These are phyloP conservation scores for Colletotrichum magnum DNA, from an alignment of 2,329 filamentous ascomycete species.

Conservation along the genomic window DNA sequence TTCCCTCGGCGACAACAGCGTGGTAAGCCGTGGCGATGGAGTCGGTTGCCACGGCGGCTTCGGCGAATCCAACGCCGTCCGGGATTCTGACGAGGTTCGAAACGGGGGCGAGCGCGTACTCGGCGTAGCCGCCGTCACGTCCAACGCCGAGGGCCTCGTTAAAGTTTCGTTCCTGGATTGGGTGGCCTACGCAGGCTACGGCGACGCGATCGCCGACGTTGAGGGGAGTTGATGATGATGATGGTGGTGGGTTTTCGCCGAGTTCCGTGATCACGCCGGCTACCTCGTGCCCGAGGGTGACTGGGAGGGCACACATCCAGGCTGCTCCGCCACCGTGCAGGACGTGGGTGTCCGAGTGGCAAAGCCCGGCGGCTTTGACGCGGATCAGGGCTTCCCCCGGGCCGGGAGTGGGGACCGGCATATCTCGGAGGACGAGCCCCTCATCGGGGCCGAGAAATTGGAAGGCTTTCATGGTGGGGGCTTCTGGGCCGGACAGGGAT, in stretches of 20 bases:
- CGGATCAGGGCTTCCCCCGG: conserved; percentile 15
- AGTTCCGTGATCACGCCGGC: conserved; percentile 13
- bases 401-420: conserved; percentile 10
- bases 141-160: conserved; percentile 30
- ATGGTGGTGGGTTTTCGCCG: not conserved
- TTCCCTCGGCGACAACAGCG: conserved; percentile 37
- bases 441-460: conserved; percentile 23
- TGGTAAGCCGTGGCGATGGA: conserved; percentile 34
- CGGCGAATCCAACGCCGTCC: conserved; percentile 6
- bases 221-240: not conserved
- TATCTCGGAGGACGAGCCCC: conserved; percentile 21
- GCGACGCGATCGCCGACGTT: conserved; percentile 27
- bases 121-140: conserved; percentile 29
- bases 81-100: conserved; percentile 26
- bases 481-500: not conserved
- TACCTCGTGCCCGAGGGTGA: conserved; percentile 32
- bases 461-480: conserved; percentile 25
- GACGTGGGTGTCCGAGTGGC: conserved; percentile 38
- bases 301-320: conserved; percentile 33
- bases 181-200: conserved; percentile 33
- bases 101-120: conserved; percentile 22
- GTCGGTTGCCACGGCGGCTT: conserved; percentile 29
- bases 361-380: conserved; percentile 34
- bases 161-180: conserved; percentile 23
- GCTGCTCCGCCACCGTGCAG: conserved; percentile 33